These are phyloP conservation scores for Colletotrichum sp. DNA, from an alignment of 2,329 filamentous ascomycete species.

Conservation along the genomic window DNA sequence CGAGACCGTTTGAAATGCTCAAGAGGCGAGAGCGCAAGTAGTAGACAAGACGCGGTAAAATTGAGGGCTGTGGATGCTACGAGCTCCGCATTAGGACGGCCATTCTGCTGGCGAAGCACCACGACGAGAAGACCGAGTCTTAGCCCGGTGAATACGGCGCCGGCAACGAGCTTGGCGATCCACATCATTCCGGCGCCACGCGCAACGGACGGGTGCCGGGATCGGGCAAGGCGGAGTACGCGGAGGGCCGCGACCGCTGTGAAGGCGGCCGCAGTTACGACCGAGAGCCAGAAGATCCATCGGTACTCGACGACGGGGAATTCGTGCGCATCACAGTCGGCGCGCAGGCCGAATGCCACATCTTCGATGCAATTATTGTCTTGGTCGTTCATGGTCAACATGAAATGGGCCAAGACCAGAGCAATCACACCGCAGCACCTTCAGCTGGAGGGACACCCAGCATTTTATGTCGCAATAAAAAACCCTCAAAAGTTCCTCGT, in stretches of 20 bases:
- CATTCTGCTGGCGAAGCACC: neutral
- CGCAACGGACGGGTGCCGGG: neutral
- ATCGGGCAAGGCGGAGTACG: neutral
- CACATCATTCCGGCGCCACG: neutral
- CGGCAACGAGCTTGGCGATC: neutral
- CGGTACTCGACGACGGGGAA: neutral
- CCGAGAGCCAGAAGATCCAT: neutral
- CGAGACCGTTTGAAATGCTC: neutral
- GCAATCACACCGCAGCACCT: accelerated
- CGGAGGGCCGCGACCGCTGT: neutral
- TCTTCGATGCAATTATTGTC: neutral
- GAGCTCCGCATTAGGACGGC: neutral
- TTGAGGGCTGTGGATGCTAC: neutral
- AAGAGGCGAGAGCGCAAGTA: neutral
- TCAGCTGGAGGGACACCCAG: accelerated
- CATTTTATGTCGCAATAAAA: neutral
- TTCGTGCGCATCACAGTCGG: neutral
- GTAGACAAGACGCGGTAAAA: neutral
- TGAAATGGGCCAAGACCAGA: neutral
- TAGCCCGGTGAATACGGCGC: neutral
- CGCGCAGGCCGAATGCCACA: neutral
- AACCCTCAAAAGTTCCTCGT: neutral
- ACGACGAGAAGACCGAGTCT: neutral
- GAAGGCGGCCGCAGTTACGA: neutral
- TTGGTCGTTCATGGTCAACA: neutral